These are phyloP conservation scores for Citrullus amarus DNA, from an alignment of 306 rosid species.

Conservation along the genomic window DNA sequence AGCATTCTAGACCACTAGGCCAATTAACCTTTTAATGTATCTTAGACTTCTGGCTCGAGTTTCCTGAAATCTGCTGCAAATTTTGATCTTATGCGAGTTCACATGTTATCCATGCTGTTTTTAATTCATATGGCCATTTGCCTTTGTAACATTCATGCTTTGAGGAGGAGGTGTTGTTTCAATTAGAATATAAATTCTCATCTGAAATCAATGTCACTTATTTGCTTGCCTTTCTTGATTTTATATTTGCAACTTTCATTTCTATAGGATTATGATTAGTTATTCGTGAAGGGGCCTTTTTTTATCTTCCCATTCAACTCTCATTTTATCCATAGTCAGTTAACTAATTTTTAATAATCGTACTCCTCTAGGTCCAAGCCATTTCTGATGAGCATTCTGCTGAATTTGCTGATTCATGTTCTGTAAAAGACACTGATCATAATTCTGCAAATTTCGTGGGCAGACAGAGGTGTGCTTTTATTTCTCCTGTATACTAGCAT, in stretches of 20 bases:
- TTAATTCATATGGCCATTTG: background rate
- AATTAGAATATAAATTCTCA: background rate
- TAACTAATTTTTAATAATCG: background rate
- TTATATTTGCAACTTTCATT: background rate
- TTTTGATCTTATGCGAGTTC: background rate
- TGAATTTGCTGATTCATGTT: conserved; percentile 30
- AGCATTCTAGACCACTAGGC: background rate
- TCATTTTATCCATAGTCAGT: background rate
- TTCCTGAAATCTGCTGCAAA: background rate
- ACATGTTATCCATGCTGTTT: background rate
- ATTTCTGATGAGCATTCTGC: conserved; percentile 41
- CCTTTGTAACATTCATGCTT: background rate
- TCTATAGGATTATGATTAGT: background rate
- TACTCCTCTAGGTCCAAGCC: conserved; percentile 47
- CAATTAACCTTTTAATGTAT: background rate
- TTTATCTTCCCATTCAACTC: background rate
- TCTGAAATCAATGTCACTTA: background rate
- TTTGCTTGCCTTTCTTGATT: background rate
- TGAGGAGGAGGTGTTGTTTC: background rate
- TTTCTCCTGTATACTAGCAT: background rate
- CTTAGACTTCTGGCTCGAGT: background rate
- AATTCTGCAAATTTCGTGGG: conserved; percentile 35
- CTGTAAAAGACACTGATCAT: conserved; percentile 36
- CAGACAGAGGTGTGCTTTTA: conserved; percentile 46
- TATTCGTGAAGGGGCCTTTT: background rate